phyloP scores from a whole-genome alignment of 768 basidiomycete species.

The Boletus sensibilis region DNA sequence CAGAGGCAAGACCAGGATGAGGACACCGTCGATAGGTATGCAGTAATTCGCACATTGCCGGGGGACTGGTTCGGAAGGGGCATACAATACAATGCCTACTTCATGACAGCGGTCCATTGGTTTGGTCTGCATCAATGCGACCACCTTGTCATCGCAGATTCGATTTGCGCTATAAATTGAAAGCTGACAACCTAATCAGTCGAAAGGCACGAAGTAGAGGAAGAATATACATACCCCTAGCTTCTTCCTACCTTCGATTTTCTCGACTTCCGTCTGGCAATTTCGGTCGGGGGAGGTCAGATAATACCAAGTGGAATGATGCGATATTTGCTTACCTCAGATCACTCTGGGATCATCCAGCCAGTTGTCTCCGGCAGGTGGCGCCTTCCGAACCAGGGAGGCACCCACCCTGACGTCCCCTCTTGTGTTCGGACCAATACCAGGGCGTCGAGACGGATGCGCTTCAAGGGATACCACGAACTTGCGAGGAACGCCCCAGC shows the following conservation, averaged over 20 bases:
- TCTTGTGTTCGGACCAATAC: not conserved
- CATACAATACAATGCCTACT: too few relatives aligned
- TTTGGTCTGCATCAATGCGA: not conserved
- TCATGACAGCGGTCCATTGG: not conserved
- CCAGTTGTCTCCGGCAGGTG: not conserved
- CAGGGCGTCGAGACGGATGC: too few relatives aligned
- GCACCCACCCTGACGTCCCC: not conserved
- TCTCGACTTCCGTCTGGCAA: not conserved
- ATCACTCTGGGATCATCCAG: not conserved
- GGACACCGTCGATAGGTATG: not conserved
- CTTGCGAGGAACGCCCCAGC: not conserved
- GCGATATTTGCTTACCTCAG: not conserved
- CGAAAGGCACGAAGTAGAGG: too few relatives aligned
- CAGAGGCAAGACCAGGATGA: not conserved
- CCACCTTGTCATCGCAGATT: not conserved
- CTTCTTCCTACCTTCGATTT: not conserved
- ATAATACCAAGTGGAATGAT: not conserved
- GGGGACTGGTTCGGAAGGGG: not conserved
- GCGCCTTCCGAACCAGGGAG: not conserved
- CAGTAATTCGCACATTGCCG: not conserved
- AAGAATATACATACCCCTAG: not conserved
- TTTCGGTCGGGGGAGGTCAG: not conserved
- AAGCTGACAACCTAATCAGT: not conserved
- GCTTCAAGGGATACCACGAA: not conserved
- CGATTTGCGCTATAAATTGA: not conserved